These are phyloP conservation scores for Thraustochytrium sp. DNA, from an alignment of 352 stramenopile species.

Conservation along the genomic window DNA sequence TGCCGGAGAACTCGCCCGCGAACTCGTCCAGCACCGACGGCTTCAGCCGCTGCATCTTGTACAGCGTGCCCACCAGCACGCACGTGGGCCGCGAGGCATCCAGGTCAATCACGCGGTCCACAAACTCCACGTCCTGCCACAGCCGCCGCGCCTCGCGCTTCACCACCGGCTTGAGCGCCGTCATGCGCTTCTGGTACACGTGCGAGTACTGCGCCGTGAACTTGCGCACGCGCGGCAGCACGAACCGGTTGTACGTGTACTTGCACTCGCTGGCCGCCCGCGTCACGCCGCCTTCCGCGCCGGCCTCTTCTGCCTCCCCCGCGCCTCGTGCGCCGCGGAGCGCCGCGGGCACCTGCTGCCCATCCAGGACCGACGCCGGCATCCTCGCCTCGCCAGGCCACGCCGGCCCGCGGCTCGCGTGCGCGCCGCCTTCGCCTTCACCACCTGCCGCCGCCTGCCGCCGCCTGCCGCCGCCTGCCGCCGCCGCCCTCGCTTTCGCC, in stretches of 20 bases:
- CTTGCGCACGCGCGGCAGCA: conserved; percentile 56
- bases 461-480: too few relatives aligned
- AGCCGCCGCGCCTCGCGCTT: conserved; percentile 52
- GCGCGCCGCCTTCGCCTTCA: too few relatives aligned
- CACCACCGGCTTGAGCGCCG: conserved; percentile 63
- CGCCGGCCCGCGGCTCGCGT: too few relatives aligned
- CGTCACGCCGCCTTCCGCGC: neutral
- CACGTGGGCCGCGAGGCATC: neutral
- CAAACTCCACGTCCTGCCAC: conserved; percentile 39
- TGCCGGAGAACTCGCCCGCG: conserved; percentile 56
- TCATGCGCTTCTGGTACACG: conserved; percentile 75
- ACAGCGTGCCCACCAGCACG: conserved; percentile 71
- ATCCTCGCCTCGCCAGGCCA: too few relatives aligned
- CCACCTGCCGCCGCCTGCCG: too few relatives aligned
- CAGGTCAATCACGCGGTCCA: conserved; percentile 3
- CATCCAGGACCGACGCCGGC: too few relatives aligned
- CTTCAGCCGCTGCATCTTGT: conserved; percentile 68
- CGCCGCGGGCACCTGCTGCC: neutral
- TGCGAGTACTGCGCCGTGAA: conserved; percentile 81
- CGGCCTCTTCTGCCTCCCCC: neutral
- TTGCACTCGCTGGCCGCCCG: neutral
- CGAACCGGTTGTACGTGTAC: neutral
- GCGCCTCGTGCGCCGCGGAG: neutral
- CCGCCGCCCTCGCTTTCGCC: too few relatives aligned
- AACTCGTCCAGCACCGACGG: conserved; percentile 73